A percentile compares a stretch with the other conserved stretches of the same genome.
phyloP scores from a whole-genome alignment of 2,329 filamentous ascomycete species.

The Macroventuria anomochaeta region DNA sequence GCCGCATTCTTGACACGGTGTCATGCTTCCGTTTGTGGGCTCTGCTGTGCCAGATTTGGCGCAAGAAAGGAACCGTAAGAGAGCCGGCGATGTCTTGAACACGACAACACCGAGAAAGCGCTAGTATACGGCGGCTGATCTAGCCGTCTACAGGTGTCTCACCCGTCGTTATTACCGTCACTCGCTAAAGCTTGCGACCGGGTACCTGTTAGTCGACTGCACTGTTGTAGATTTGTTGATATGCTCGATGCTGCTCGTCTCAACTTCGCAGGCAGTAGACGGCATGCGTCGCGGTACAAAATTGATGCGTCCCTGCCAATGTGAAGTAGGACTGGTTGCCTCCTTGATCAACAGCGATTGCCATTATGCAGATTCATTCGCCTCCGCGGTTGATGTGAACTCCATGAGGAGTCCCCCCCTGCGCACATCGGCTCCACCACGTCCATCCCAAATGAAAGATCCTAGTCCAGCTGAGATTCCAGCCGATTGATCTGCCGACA shows the following conservation, averaged over 20 bases:
- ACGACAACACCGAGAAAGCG: not conserved
- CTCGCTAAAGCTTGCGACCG: not conserved
- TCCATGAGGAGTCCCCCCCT: not conserved
- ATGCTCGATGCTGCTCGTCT: too few species aligned
- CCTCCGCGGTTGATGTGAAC: not conserved
- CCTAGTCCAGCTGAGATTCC: not conserved
- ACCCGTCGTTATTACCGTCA: not conserved
- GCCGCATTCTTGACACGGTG: too few species aligned
- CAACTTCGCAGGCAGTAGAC: too few species aligned
- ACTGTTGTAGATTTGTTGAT: too few species aligned
- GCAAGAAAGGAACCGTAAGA: too few species aligned
- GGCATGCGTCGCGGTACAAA: too few species aligned
- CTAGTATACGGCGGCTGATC: not conserved
- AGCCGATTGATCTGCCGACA: conserved; percentile 3
- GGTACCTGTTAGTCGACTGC: not conserved
- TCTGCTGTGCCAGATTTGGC: too few species aligned
- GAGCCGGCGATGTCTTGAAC: not conserved
- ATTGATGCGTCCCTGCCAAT: too few species aligned
- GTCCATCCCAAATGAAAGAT: not conserved
- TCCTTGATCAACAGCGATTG: too few species aligned
- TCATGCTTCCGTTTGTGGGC: too few species aligned
- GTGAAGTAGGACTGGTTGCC: too few species aligned
- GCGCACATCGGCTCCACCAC: not conserved
- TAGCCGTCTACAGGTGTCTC: not conserved
- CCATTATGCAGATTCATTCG: not conserved